These are phyloP conservation scores for Aplosporella prunicola DNA, from an alignment of 2,329 filamentous ascomycete species.

Conservation along the genomic window DNA sequence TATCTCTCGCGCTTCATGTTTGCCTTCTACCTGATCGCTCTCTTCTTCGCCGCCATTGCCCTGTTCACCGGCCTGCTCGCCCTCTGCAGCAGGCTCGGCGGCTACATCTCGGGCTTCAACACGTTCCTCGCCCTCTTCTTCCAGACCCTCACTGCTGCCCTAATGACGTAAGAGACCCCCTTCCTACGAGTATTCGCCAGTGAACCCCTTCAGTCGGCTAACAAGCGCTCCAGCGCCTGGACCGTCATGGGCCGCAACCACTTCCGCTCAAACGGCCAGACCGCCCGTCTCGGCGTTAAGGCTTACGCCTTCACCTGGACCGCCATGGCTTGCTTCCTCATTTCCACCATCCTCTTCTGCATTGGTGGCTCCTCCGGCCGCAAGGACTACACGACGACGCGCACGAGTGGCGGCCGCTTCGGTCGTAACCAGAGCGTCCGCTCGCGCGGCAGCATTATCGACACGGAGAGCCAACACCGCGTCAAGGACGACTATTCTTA, in stretches of 20 bases:
- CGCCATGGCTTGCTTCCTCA: conserved; percentile 54
- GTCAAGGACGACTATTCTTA: conserved; percentile 64
- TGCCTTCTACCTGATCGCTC: conserved; percentile 76
- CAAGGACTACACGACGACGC: conserved; percentile 14
- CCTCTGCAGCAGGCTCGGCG: conserved; percentile 60
- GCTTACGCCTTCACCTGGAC: conserved; percentile 73
- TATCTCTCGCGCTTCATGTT: conserved; percentile 88
- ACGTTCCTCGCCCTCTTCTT: conserved; percentile 57
- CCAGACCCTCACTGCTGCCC: conserved; percentile 53
- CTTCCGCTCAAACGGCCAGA: conserved; percentile 48
- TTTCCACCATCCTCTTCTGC: conserved; percentile 60
- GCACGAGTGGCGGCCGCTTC: conserved; percentile 35
- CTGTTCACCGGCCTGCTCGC: conserved; percentile 61
- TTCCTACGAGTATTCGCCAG: background rate
- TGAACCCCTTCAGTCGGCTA: conserved; percentile 1
- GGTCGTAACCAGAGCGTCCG: conserved; percentile 40
- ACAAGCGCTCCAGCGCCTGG: conserved; percentile 40
- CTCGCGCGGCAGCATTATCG: conserved; percentile 44
- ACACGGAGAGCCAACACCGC: conserved; percentile 47
- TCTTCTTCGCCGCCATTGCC: conserved; percentile 65
- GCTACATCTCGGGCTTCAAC: conserved; percentile 54
- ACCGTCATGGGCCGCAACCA: conserved; percentile 61
- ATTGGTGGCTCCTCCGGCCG: conserved; percentile 45
- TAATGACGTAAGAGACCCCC: conserved; percentile 60
- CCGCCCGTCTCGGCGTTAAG: conserved; percentile 54